Conservation (phyloP, 805 yeast species). For the Cyberlindnera mississippiensis region DNA sequence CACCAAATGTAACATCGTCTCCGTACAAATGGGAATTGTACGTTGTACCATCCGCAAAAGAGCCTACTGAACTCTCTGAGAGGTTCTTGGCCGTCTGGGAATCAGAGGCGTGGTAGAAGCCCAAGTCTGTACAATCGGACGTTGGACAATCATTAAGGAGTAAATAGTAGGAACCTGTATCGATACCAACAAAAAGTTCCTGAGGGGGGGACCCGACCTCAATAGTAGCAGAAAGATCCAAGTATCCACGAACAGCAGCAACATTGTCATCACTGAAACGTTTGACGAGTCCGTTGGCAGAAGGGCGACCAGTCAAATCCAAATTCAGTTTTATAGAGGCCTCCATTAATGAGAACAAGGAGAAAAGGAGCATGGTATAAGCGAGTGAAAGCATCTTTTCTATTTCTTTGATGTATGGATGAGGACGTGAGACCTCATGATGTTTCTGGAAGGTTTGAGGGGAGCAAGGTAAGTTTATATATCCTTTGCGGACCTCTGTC, state of each 20-base stretch:
- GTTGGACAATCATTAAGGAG: slow-evolving; percentile 3
- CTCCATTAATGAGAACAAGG: background rate
- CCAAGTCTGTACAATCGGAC: slow-evolving; percentile 2
- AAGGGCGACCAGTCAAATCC: slow-evolving; percentile 2
- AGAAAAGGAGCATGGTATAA: background rate
- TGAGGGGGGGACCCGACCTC: slow-evolving; percentile 20
- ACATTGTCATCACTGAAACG: slow-evolving; percentile 5
- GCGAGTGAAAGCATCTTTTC: slow-evolving; percentile 4
- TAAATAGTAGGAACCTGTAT: slow-evolving; percentile 20
- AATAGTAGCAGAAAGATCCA: slow-evolving; percentile 4
- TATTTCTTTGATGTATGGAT: background rate
- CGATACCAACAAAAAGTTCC: slow-evolving; percentile 10
- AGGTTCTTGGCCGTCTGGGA: slow-evolving; percentile 5
- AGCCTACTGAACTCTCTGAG: background rate
- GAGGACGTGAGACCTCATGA: too few relatives aligned
- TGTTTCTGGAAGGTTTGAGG: background rate
- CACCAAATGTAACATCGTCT: slow-evolving; percentile 14
- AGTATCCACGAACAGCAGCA: slow-evolving; percentile 1
- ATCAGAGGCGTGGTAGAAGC: slow-evolving; percentile 5
- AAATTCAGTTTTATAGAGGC: slow-evolving; percentile 8
- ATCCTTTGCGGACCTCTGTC: background rate
- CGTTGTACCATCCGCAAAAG: slow-evolving; percentile 12
- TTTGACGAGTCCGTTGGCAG: slow-evolving; percentile 1
- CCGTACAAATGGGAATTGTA: slow-evolving; percentile 6
- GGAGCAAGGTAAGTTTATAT: background rate